Evolutionary conservation across 2,329 filamentous ascomycete genomes (phyloP).

Genomic region (Orbilia ellipsospora): DNA sequence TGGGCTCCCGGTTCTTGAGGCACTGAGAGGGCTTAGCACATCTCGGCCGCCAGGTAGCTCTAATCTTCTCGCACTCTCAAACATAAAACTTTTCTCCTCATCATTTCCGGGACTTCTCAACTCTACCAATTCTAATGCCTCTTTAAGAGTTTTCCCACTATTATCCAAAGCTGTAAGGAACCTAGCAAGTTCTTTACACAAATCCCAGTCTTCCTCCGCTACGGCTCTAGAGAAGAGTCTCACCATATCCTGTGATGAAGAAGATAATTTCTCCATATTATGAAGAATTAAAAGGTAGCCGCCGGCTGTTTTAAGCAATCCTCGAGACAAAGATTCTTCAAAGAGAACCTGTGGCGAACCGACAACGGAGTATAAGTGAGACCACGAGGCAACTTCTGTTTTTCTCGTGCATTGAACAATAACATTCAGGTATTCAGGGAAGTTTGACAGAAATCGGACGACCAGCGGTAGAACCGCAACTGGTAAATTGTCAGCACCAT

Average conservation of each 20-base stretch:
- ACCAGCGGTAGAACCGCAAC: constrained; percentile 67
- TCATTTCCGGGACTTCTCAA: constrained; percentile 61
- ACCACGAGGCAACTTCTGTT: constrained; percentile 94
- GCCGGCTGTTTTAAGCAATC: constrained; percentile 90
- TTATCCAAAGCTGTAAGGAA: constrained; percentile 94
- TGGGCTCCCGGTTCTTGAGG: constrained; percentile 30
- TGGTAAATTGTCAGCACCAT: constrained; percentile 61
- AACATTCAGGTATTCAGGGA: constrained; percentile 87
- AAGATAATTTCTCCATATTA: constrained; percentile 77
- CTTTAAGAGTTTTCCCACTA: constrained; percentile 79
- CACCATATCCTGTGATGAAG: constrained; percentile 78
- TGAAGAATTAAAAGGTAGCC: constrained; percentile 96
- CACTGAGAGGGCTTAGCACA: constrained; percentile 35
- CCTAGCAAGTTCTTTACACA: constrained; percentile 93
- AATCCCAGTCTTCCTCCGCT: constrained; percentile 87
- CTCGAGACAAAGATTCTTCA: constrained; percentile 86
- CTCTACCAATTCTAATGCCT: constrained; percentile 74
- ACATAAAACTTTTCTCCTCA: constrained; percentile 62
- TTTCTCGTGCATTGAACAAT: constrained; percentile 97
- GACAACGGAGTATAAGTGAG: constrained; percentile 85
- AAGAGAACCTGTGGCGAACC: constrained; percentile 92
- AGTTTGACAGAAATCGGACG: constrained; percentile 66
- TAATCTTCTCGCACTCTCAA: constrained; percentile 60
- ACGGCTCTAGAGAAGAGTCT: constrained; percentile 83
- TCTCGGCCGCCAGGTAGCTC: constrained; percentile 42